Conservation (phyloP, 495 filamentous ascomycete species). For the Trichoderma parareesei region DNA sequence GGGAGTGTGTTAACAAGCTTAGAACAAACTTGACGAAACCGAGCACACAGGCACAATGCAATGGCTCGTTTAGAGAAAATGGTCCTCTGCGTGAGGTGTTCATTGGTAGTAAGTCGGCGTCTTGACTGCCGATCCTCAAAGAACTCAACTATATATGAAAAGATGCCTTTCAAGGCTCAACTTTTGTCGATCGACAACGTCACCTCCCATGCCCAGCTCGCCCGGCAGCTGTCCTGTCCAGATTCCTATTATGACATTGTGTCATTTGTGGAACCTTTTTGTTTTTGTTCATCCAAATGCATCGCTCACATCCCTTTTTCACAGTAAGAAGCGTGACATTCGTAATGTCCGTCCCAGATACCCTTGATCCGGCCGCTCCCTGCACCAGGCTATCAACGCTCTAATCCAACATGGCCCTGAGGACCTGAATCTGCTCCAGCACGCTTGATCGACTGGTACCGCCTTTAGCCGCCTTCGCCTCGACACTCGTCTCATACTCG, state of each 20-base stretch:
- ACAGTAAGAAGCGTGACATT: neutral
- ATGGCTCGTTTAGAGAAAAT: too few relatives aligned
- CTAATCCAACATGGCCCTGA: conserved; percentile 38
- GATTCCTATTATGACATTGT: neutral
- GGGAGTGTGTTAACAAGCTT: too few relatives aligned
- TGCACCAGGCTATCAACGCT: neutral
- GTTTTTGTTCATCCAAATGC: neutral
- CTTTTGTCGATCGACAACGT: neutral
- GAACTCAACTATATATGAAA: neutral
- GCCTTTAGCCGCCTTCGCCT: conserved; percentile 59
- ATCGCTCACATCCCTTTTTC: neutral
- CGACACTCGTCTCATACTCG: conserved; percentile 65
- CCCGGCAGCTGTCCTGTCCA: neutral
- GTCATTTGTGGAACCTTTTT: neutral
- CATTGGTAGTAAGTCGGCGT: neutral
- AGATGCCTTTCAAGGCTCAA: neutral
- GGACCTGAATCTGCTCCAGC: conserved; percentile 54
- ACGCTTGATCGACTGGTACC: conserved; percentile 61
- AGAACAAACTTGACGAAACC: too few relatives aligned
- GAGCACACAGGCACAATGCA: too few relatives aligned
- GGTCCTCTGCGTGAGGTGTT: neutral
- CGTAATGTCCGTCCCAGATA: neutral
- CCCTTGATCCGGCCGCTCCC: neutral
- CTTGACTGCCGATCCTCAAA: neutral
- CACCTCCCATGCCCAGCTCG: neutral